Percentiles rank a stretch among this genome's conserved stretches.
These are phyloP conservation scores for Neopestalotiopsis clavispora DNA, from an alignment of 2,329 filamentous ascomycete genomes.

Conservation along the genomic window DNA sequence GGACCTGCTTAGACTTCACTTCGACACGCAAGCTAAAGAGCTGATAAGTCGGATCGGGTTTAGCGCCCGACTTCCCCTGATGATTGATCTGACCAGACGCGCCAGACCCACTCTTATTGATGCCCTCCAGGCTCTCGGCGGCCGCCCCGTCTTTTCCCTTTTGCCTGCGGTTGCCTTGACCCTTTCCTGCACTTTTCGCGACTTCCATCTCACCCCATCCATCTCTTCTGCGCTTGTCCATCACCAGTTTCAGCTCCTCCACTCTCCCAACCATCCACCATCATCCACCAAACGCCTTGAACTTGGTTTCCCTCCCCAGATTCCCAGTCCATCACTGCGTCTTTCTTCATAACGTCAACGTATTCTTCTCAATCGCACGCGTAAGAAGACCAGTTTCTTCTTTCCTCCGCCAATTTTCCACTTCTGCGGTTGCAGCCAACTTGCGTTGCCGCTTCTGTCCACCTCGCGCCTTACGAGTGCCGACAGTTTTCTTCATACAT, in stretches of 20 bases:
- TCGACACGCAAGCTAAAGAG: neutral
- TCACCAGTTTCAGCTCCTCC: neutral
- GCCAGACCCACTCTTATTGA: neutral
- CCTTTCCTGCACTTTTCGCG: constrained; percentile 15
- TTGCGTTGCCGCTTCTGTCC: constrained; percentile 32
- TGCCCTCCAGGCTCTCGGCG: neutral
- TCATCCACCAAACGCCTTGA: neutral
- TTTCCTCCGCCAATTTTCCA: constrained; percentile 22
- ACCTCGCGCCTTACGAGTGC: constrained; percentile 2
- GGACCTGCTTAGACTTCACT: neutral
- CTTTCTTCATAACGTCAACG: neutral
- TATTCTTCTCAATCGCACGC: constrained; percentile 21
- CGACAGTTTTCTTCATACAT: constrained; percentile 4
- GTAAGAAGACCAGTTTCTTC: constrained; percentile 23
- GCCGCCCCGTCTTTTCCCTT: constrained; percentile 12
- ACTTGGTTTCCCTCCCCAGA: neutral
- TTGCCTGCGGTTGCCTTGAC: constrained; percentile 18
- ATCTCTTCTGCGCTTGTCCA: constrained; percentile 18
- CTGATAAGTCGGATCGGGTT: neutral
- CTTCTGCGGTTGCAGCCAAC: constrained; percentile 37
- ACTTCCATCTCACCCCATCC: neutral
- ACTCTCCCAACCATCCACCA: neutral
- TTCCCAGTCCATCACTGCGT: neutral
- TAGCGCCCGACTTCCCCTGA: neutral
- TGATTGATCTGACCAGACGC: neutral